Evolutionary conservation across 352 stramenopile species (phyloP).

Genomic region (Bremia lactucae): DNA sequence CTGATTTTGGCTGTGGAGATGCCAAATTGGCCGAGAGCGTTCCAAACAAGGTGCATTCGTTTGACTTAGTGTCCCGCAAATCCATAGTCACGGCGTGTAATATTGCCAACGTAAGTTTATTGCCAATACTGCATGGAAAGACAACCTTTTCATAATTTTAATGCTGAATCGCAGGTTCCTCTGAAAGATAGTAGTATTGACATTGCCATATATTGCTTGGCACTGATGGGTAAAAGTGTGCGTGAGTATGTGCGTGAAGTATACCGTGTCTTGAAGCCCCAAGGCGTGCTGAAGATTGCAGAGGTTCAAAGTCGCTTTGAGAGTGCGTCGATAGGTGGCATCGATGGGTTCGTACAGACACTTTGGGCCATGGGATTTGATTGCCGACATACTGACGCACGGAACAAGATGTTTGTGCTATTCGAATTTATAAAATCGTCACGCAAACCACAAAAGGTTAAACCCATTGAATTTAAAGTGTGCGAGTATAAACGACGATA

Average conservation of each 20-base stretch:
- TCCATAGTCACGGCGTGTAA: constrained; percentile 92
- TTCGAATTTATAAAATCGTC: constrained; percentile 71
- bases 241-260: constrained; percentile 95
- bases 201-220: constrained; percentile 95
- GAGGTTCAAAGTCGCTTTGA: constrained; percentile 83
- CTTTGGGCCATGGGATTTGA: constrained; percentile 65
- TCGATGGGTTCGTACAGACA: constrained; percentile 46
- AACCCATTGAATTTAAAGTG: constrained; percentile 63
- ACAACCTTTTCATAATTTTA: too few relatives aligned
- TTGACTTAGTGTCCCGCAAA: constrained; percentile 94
- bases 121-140: too few relatives aligned
- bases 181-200: constrained; percentile 86
- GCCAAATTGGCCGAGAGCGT: constrained; percentile 88
- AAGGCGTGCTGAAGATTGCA: constrained; percentile 85
- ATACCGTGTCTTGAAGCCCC: constrained; percentile 88
- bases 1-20: constrained; percentile 98
- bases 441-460: constrained; percentile 35
- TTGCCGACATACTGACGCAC: constrained; percentile 54
- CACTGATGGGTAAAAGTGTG: constrained; percentile 97
- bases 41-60: constrained; percentile 91
- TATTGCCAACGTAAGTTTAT: constrained; percentile 86
- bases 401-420: constrained; percentile 83
- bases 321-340: constrained; percentile 50
- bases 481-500: constrained; percentile 83
- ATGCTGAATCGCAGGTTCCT: constrained; percentile 86